Evolutionary conservation across 768 basidiomycete genomes (phyloP).

Genomic region (Exsudoporus frostii): DNA sequence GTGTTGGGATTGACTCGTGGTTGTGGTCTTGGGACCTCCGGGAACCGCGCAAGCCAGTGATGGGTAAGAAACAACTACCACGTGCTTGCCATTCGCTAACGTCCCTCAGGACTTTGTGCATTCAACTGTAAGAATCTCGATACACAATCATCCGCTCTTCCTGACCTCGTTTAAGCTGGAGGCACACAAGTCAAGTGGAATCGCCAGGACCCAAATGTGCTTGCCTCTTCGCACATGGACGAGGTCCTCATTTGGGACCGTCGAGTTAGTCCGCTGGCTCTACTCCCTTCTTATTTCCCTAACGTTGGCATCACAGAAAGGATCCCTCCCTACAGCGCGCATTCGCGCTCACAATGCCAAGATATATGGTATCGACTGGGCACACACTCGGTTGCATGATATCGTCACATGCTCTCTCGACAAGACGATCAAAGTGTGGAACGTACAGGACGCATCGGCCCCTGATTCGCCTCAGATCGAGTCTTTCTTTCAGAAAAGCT

Average conservation of each 20-base stretch:
- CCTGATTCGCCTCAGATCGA: constrained; percentile 13
- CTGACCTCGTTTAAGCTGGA: constrained; percentile 46
- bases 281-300: background rate
- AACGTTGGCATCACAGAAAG: constrained; percentile 56
- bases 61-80: constrained; percentile 39
- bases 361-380: constrained; percentile 99
- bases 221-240: constrained; percentile 87
- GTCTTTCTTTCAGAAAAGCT: constrained; percentile 7
- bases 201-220: constrained; percentile 74
- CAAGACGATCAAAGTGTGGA: constrained; percentile 89
- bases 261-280: constrained; percentile 50
- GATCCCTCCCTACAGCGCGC: constrained; percentile 71
- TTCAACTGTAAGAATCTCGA: constrained; percentile 45
- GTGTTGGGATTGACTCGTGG: constrained; percentile 92
- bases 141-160: background rate
- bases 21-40: constrained; percentile 93
- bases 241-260: constrained; percentile 94
- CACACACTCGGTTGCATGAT: constrained; percentile 66
- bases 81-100: background rate
- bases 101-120: constrained; percentile 47
- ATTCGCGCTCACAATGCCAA: constrained; percentile 85
- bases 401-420: constrained; percentile 94
- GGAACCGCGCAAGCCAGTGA: constrained; percentile 62
- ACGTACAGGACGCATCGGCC: constrained; percentile 27
- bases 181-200: constrained; percentile 99